Evolutionary conservation across 305 asterid species (phyloP), one percentile per base, ranked within the genome.

Genomic region (Ajuga reptans): DNA sequence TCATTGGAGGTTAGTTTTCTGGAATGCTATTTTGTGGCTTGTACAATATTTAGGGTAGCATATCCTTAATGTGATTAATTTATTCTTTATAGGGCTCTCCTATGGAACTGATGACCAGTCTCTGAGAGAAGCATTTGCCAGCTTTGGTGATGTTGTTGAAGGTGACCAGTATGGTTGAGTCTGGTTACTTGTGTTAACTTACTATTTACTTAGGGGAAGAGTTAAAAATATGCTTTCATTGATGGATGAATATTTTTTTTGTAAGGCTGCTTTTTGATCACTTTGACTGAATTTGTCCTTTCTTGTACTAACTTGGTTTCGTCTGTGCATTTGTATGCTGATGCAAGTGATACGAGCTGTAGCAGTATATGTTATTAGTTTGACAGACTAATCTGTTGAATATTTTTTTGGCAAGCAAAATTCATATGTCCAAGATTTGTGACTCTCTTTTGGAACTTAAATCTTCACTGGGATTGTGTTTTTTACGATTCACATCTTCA

Each of bases 91-190:
- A 89, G 98, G 98, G 60, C 96, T 92, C 37, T 84, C 97, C 7
- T 89, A 78, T 66, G 86, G 84, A 71, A 85, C 92, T 66, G 85
- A 90, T 71, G 95, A 86, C 51, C 66, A 69, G 31, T 64, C 82
- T 4, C 78, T 89, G 51, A 86, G 50, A 72, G 91, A 88, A 2
- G 98, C 98, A 42, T 92, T 92, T 69, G 3, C 88, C 43, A 71
- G 75, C 83, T 92, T 80, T 66, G 98, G 97, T n/a, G 90, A 89
- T n/a, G 89, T 89, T 58, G 63, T 72, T 16, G 98, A 92, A 17
- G 98, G 97, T 89, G 75, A 84, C 88, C 4, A 24, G 15, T 12
- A 5, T 46, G 9, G 15, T 21, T 16, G 46, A 59, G 33, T 37
- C 21, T n/a, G 41, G 2, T 10, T 62, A 18, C 34, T 17, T 9